Evolutionary conservation across 164 flowering plant genomes (phyloP), one percentile per base, ranked within the genome.

Genomic region (Akebia trifoliata): DNA sequence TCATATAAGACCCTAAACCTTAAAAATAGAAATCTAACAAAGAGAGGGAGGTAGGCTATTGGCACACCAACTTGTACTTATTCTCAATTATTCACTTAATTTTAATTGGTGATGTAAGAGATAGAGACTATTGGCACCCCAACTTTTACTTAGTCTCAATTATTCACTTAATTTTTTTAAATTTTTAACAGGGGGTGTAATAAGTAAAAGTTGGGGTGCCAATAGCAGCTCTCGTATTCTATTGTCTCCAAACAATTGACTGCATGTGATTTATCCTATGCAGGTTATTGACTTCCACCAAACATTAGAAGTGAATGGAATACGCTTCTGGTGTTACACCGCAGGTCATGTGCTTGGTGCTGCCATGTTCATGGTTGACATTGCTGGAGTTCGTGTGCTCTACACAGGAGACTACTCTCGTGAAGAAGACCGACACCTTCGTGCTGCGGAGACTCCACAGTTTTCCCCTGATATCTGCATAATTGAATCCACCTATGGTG

Each of bases 341-440:
- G 99, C 97, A 54, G 97, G 99, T 8, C 99, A 93, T 63, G 99
- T 93, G 44, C 96, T 93, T 68, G 99, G 99, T 59, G 97, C 97
- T 65, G 99, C 99, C 50, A 93, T 93, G 99, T 93, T 93, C 72
- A 90, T 93, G 99, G 99, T 93, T 50, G 99, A 93, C 67, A 90
- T 90, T 58, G 99, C 99, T 36, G 99, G 97, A 37, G 97, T 93
- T 24, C 81, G 95, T 34, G 89, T 93, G 36, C 92, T 93, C 44
- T 93, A 93, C 67, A 90, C 97, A 22, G 99, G 99, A 59, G 99
- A 93, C 69, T 93, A 90, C 60, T 90, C 99, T 0, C 86, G 97
- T 30, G 97, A 90, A 67, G 99, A 93, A 70, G 99, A 90, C 47
- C 74, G 99, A 17, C 99, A 93, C 71, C 96, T 93, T 31, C 90